These are phyloP conservation scores for Orbilia javanica DNA, from an alignment of 2,329 filamentous ascomycete species.

Conservation along the genomic window DNA sequence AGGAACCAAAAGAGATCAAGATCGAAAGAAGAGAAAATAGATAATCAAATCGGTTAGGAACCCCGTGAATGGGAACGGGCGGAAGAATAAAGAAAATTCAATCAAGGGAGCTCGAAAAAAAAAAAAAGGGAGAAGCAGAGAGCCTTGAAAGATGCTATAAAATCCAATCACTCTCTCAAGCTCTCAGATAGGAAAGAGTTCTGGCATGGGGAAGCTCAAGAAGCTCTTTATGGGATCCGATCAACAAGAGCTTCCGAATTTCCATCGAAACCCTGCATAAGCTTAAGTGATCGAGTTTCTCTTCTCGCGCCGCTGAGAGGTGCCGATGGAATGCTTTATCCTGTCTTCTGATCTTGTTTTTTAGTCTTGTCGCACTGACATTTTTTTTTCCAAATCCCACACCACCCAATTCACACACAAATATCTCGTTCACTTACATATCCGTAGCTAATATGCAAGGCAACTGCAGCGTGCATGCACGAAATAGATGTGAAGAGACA, in stretches of 20 bases:
- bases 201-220: conserved; percentile 44
- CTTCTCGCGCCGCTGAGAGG: conserved; percentile 8
- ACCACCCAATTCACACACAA: conserved; percentile 24
- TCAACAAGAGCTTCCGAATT: conserved; percentile 30
- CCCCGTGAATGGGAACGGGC: conserved; percentile 30
- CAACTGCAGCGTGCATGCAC: conserved; percentile 55
- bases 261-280: conserved; percentile 46
- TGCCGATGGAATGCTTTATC: conserved; percentile 45
- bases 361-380: conserved; percentile 38
- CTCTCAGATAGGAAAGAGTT: conserved; percentile 36
- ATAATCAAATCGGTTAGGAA: conserved; percentile 14
- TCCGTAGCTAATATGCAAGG: conserved; percentile 46
- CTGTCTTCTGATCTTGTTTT: conserved; percentile 15
- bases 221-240: conserved; percentile 16
- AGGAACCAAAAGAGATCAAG: conserved; percentile 38
- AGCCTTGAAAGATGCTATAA: background rate
- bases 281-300: conserved; percentile 28
- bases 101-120: background rate
- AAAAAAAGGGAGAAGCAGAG: conserved; percentile 16
- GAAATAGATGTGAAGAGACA: conserved; percentile 48
- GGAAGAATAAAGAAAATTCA: conserved; percentile 13
- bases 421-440: conserved; percentile 34
- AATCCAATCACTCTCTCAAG: conserved; percentile 13
- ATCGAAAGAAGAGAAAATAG: conserved; percentile 3
- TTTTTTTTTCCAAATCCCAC: conserved; percentile 33